phyloP scores from a whole-genome alignment of 1,284 basidiomycete genomes.

The Moniliophthora roreri region DNA sequence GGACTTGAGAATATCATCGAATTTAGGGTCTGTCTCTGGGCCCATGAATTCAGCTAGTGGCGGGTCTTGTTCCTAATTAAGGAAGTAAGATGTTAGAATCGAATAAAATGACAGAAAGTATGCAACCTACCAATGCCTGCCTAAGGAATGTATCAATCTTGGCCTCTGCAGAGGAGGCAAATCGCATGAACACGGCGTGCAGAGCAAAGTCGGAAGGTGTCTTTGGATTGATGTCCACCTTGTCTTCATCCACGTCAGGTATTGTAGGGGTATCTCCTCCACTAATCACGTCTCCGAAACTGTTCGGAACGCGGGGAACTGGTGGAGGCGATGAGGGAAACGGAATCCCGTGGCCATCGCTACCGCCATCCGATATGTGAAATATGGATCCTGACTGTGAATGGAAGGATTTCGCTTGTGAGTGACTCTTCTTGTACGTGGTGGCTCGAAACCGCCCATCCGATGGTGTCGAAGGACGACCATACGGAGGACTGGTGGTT shows the following conservation, averaged over 20 bases:
- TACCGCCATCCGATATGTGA: conserved; percentile 66
- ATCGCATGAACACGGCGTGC: conserved; percentile 83
- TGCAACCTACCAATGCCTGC: conserved; percentile 58
- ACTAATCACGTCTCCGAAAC: conserved; percentile 41
- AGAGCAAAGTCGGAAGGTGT: conserved; percentile 87
- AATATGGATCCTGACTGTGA: conserved; percentile 73
- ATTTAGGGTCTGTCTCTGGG: conserved; percentile 68
- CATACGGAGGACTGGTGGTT: conserved; percentile 39
- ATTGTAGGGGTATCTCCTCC: conserved; percentile 43
- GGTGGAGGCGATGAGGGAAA: conserved; percentile 67
- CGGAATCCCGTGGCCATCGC: conserved; percentile 55
- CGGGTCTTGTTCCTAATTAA: conserved; percentile 63
- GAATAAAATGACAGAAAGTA: background rate
- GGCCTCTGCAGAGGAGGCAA: conserved; percentile 73
- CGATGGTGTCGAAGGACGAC: conserved; percentile 61
- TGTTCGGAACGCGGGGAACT: conserved; percentile 70
- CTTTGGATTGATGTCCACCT: conserved; percentile 65
- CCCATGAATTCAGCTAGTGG: conserved; percentile 69
- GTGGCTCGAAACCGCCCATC: conserved; percentile 37
- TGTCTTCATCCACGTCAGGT: conserved; percentile 63
- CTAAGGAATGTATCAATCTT: conserved; percentile 77
- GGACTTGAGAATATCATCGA: conserved; percentile 81
- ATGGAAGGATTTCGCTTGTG: conserved; percentile 64
- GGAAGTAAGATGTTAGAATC: conserved; percentile 5
- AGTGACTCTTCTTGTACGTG: conserved; percentile 51